Evolutionary conservation across 2,329 filamentous ascomycete species (phyloP), one percentile per base, ranked within the genome.

Genomic region (Saccharata proteae): DNA sequence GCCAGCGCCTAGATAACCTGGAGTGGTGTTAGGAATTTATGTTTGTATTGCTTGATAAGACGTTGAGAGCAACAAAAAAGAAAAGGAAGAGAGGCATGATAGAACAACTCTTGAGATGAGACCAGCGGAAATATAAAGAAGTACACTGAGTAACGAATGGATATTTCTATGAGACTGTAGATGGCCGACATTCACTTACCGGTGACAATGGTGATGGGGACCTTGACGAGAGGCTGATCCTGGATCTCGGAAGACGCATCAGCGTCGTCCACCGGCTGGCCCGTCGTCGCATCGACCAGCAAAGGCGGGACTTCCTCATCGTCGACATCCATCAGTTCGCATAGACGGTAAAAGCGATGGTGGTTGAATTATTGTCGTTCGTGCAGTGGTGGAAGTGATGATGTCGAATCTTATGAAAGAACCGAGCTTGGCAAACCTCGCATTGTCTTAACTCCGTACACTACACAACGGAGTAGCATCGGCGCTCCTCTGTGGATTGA

Each of bases 1-100:
- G 12, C 90, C 90, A 6, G 90, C 84, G 12, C 90, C 90, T 4
- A 98, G 70, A 49, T 98, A 98, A 3, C 90, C 84, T 90, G 40
- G n/a, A 15, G 11, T 24, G 24, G 22, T 29, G 29, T 9, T 19
- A 5, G 15, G 22, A n/a, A 28, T 12, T 2, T 19, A 13, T 16
- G n/a, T 23, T 7, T 8, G 3, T 25, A 6, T 8, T 6, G 10
- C 17, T 9, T 26, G 9, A 14, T 31, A 9, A 23, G 17, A 22
- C 8, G 6, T 6, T 9, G 25, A 16, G 30, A 12, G n/a, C 20
- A n/a, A 6, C 6, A 39, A 10, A 31, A 31, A 21, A 26, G 8
- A 27, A 9, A 30, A 30, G 14, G 23, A 25, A 20, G 15, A 27
- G 13, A 14, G 12, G 15, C 17, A 17, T 22, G 20, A n/a, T 5